A percentile compares a stretch with the other conserved stretches of the same genome.
Conservation (phyloP, 306 rosid genomes). For the Gastrolobium bilobum region DNA sequence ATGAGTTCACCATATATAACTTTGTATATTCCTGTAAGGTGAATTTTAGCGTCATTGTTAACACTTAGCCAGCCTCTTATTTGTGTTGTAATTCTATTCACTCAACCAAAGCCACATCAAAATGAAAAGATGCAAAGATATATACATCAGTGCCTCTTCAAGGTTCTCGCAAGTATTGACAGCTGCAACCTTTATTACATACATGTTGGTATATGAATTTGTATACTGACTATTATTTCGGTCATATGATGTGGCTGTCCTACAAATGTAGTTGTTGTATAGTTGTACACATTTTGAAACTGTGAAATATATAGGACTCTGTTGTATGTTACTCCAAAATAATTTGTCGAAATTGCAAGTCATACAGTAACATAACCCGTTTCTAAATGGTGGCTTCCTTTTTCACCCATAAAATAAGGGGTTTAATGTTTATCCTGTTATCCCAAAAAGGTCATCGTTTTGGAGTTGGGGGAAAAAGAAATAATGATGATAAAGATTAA, state of each 20-base stretch:
- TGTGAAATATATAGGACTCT: constrained; percentile 48
- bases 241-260: constrained; percentile 47
- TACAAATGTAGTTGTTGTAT: constrained; percentile 61
- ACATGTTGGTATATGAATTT: constrained; percentile 51
- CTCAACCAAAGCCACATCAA: constrained; percentile 38
- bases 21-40: constrained; percentile 61
- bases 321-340: constrained; percentile 35
- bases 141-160: constrained; percentile 46
- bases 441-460: no score
- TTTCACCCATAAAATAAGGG: neutral
- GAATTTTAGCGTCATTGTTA: constrained; percentile 60
- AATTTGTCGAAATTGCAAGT: neutral
- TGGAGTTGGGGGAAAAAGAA: no score
- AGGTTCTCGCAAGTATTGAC: constrained; percentile 41
- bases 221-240: constrained; percentile 55
- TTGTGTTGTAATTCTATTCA: constrained; percentile 47
- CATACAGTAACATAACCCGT: neutral
- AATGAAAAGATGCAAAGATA: constrained; percentile 41
- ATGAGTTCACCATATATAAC: constrained; percentile 53
- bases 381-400: constrained; percentile 20
- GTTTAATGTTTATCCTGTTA: no score
- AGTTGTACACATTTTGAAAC: constrained; percentile 45
- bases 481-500: no score
- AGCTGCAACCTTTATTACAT: constrained; percentile 15
- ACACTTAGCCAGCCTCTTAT: constrained; percentile 45